These are phyloP conservation scores for Phytophthora macrochlamydospora DNA, from an alignment of 352 stramenopile species.

Conservation along the genomic window DNA sequence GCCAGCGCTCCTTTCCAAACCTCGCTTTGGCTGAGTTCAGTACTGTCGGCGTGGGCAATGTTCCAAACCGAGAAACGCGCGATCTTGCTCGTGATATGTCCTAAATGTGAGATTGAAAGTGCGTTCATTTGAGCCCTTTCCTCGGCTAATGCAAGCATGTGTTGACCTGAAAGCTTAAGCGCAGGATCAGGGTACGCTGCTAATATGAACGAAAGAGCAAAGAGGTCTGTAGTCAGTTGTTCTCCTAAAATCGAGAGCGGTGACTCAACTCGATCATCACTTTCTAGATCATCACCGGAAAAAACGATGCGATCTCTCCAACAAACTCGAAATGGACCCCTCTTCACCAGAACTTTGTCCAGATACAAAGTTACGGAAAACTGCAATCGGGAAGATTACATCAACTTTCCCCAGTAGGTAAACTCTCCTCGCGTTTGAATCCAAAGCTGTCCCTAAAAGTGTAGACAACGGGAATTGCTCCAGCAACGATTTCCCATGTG, in stretches of 20 bases:
- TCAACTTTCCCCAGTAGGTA: conserved; percentile 49
- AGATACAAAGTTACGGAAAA: conserved; percentile 50
- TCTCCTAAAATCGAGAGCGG: conserved; percentile 36
- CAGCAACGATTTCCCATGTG: conserved; percentile 30
- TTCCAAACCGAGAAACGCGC: conserved; percentile 65
- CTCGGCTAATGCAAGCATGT: conserved; percentile 57
- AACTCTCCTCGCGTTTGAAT: conserved; percentile 13
- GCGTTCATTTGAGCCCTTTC: conserved; percentile 41
- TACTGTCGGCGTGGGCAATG: conserved; percentile 38
- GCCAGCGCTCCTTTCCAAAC: conserved; percentile 56
- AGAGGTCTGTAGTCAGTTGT: conserved; percentile 73
- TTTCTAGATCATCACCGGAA: conserved; percentile 6
- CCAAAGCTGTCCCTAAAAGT: conserved; percentile 29
- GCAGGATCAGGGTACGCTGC: conserved; percentile 25
- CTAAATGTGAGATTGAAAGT: conserved; percentile 60
- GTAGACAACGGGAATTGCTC: conserved; percentile 42
- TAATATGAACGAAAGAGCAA: conserved; percentile 73
- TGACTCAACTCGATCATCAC: conserved; percentile 1
- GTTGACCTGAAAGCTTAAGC: conserved; percentile 43
- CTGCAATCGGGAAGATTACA: conserved; percentile 48
- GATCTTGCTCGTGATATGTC: conserved; percentile 73
- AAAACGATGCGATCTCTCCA: conserved; percentile 34
- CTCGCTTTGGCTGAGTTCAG: conserved; percentile 32
- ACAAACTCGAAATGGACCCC: conserved; percentile 41
- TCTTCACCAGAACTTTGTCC: conserved; percentile 6